These are phyloP conservation scores for Leucocoprinus birnbaumii DNA, from an alignment of 768 basidiomycete genomes.

Conservation along the genomic window DNA sequence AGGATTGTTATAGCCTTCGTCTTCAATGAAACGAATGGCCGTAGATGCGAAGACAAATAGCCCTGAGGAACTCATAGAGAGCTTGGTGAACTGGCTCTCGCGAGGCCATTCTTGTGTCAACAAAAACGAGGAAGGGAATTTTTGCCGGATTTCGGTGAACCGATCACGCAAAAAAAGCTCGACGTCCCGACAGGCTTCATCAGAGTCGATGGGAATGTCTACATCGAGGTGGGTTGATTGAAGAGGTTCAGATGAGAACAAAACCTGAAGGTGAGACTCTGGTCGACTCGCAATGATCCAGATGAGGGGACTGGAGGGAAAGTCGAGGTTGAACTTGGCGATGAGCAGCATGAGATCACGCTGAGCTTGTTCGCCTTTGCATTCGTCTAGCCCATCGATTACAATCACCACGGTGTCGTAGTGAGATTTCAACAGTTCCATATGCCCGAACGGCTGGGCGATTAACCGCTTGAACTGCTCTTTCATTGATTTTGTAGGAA, in stretches of 20 bases:
- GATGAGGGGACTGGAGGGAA: slow-evolving; percentile 13
- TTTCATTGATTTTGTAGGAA: slow-evolving; percentile 5
- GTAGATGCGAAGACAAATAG: slow-evolving; percentile 27
- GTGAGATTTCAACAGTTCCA: not conserved
- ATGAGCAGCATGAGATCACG: slow-evolving; percentile 15
- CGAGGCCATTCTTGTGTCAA: slow-evolving; percentile 6
- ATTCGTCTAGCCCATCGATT: slow-evolving; percentile 26
- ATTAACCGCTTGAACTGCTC: slow-evolving; percentile 16
- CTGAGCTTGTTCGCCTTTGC: slow-evolving; percentile 14
- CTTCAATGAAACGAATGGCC: slow-evolving; percentile 21
- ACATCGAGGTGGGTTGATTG: not conserved
- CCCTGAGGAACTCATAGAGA: slow-evolving; percentile 20
- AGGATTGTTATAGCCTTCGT: not conserved
- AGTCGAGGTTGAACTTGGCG: not conserved
- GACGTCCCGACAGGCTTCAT: slow-evolving; percentile 17
- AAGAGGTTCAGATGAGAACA: slow-evolving; percentile 6
- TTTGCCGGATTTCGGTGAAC: slow-evolving; percentile 12
- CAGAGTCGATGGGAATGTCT: slow-evolving; percentile 7
- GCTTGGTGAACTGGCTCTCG: slow-evolving; percentile 7
- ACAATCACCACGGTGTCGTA: slow-evolving; percentile 10
- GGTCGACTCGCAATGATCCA: slow-evolving; percentile 26
- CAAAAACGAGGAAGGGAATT: not conserved
- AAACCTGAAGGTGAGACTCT: slow-evolving; percentile 18
- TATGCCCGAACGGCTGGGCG: slow-evolving; percentile 6
- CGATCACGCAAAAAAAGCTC: slow-evolving; percentile 12